Base-by-base conservation (phyloP, 2,329 filamentous ascomycete genomes). In the Alternaria consortialis region DNA sequence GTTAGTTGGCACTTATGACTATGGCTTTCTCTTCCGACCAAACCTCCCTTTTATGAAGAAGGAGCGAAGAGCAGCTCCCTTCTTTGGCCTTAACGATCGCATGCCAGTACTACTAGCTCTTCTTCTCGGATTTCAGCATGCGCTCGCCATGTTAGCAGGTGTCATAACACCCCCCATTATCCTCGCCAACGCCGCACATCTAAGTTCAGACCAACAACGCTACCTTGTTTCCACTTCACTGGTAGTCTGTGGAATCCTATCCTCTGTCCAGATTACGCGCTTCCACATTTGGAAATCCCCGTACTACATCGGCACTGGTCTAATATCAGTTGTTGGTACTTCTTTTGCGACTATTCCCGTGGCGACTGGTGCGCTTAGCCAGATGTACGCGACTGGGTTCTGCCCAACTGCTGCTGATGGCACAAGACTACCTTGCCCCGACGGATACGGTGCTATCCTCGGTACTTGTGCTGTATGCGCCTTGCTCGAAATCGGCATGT, bases 1-100 rank as follows among this genome's bases (percentile, higher is more conserved):
- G 12, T 84, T 97, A 27, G 79, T 97, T 57, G 94, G 94, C 64
- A 85, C 88, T 70, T 97, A 97, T 79, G 91, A 97, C 84, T 97
- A 97, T 85, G 91, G 78, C 36, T 95, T 93, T 73, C 88, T 97
- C 40, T 97, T 97, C 84, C 88, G 83, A 23, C 91, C 86, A 1
- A 93, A 91, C 68, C 80, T 97, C 23, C 94, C 94, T 0, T 97
- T 97, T 78, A 88, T 95, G 84, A 88, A 86, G 74, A 87, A 86
- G 76, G 71, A 77, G 8, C 81, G 81, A 15, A 80, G 82, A 65
- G 82, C 84, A n/a, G 87, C 90, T 32, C 92, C 92, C 0, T 95
- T 96, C 78, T 95, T 94, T 72, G 92, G 91, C n/a, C 87, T 94
- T 39, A 86, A 94, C 69, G 91, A 94, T 77, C 82, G 81, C 57